Base-by-base conservation (phyloP, 257 asterid genomes). In the Ehretia macrophylla region DNA sequence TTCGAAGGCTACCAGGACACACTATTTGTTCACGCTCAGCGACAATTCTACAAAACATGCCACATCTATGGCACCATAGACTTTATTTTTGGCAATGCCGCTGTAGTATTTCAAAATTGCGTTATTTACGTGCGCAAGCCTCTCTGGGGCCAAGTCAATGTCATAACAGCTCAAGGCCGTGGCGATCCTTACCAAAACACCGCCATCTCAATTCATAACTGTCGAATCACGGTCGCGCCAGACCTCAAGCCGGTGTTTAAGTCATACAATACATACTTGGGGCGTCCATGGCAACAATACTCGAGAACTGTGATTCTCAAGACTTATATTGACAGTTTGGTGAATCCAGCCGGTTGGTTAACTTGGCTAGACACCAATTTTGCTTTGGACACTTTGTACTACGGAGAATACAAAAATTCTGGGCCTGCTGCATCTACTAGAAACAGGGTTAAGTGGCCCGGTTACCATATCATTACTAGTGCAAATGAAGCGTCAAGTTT, bases 1-100 rank as follows among this genome's bases (percentile, higher is more conserved):
- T 81, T 90, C 58, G 95, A 86, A 51, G 95, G 97, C 0, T 91
- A 85, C 71, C 98, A 91, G 60, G 98, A 90, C 81, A 90, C 97
- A 0, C 81, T 90, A 14, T 90, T 84, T 65, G 83, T 73, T 21
- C 97, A 82, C 8, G 68, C 97, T 9, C 95, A 90, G 27, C 92
- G 97, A 32, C 97, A 90, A 11, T 80, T 90, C 68, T 90, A 72
- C 65, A 89, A 82, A 72, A 54, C 79, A 50, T 89, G 97, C 53
- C 71, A 73, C 71, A 69, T 89, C 0, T 84, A 75, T 58, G 95
- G 95, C 32, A 90, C 96, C 18, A 67, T 90, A 11, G 96, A 91
- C 58, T 80, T 91, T 77, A 87, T 91, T 1, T 91, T 91, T 19
- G 98, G 98, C 13, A 91, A 91, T 19, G 96, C 95, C 0, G 95